phyloP scores from a whole-genome alignment of 1,284 basidiomycete genomes.

The Cutaneotrichosporon arboriforme region DNA sequence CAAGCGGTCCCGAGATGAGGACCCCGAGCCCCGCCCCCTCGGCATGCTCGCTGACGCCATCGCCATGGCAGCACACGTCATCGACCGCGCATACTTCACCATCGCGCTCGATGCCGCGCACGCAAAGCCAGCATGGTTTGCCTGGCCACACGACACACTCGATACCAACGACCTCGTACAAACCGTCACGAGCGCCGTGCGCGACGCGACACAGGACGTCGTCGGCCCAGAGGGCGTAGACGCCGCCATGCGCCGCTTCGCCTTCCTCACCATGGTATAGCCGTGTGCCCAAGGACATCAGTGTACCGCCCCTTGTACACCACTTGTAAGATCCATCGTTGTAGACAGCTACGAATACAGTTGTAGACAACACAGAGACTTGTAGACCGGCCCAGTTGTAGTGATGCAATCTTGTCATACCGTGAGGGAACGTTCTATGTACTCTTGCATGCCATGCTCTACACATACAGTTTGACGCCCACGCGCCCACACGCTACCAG shows the following conservation, averaged over 20 bases:
- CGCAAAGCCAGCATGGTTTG: background rate
- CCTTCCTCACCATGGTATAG: background rate
- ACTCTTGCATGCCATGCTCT: too few species aligned
- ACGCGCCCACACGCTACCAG: too few species aligned
- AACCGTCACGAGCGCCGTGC: background rate
- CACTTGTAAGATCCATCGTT: too few species aligned
- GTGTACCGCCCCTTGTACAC: too few species aligned
- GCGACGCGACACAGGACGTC: background rate
- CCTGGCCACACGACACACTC: background rate
- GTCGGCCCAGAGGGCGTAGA: background rate
- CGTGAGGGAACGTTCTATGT: too few species aligned
- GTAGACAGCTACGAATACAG: too few species aligned
- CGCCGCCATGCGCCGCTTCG: background rate
- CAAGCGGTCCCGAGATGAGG: background rate
- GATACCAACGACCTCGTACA: background rate
- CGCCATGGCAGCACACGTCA: background rate
- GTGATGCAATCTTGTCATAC: too few species aligned
- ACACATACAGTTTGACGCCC: too few species aligned
- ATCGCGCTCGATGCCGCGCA: background rate
- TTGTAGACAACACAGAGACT: too few species aligned
- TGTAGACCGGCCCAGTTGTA: too few species aligned
- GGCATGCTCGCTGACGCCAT: constrained; percentile 2
- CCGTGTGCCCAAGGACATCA: too few species aligned
- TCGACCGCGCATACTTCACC: background rate
- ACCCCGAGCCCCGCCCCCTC: background rate